Conservation (phyloP, 352 stramenopile species). For the Thraustochytrium striatum region DNA sequence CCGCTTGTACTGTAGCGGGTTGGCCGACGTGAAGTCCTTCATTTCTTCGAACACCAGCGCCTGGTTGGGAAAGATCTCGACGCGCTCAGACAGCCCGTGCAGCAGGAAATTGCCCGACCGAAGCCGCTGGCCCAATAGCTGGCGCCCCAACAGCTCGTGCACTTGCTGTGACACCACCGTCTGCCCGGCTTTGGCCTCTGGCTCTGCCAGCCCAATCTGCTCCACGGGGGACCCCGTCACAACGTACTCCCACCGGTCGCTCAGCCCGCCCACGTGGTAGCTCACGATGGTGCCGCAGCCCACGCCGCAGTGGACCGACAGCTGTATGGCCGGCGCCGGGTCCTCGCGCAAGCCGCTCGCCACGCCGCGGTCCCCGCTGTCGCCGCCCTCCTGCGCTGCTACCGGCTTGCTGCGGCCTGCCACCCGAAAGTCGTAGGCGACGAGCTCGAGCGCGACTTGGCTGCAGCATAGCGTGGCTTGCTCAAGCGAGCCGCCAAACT, state of each 20-base stretch:
- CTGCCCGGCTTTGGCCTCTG: constrained; percentile 30
- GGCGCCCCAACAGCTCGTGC: background rate
- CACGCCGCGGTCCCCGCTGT: background rate
- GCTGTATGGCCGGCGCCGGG: background rate
- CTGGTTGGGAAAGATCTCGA: background rate
- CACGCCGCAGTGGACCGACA: constrained; percentile 41
- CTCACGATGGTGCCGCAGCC: constrained; percentile 33
- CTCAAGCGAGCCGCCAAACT: constrained; percentile 2
- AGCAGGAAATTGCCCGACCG: constrained; percentile 32
- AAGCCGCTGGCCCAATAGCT: constrained; percentile 14
- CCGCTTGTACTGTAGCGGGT: constrained; percentile 15
- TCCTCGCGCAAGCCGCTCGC: background rate
- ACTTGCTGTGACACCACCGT: constrained; percentile 21
- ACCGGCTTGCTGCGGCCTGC: background rate
- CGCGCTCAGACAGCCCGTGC: background rate
- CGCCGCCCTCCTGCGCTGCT: background rate
- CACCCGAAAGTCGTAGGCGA: background rate
- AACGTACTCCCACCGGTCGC: constrained; percentile 48
- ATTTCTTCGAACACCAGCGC: constrained; percentile 11
- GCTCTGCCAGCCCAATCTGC: constrained; percentile 32
- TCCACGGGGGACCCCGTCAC: constrained; percentile 39
- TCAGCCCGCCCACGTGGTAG: constrained; percentile 32
- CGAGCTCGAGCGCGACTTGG: constrained; percentile 25
- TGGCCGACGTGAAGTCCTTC: background rate
- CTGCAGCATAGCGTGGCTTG: constrained; percentile 26